phyloP scores from a whole-genome alignment of 495 filamentous ascomycete species.

The Aspergillus leporis region DNA sequence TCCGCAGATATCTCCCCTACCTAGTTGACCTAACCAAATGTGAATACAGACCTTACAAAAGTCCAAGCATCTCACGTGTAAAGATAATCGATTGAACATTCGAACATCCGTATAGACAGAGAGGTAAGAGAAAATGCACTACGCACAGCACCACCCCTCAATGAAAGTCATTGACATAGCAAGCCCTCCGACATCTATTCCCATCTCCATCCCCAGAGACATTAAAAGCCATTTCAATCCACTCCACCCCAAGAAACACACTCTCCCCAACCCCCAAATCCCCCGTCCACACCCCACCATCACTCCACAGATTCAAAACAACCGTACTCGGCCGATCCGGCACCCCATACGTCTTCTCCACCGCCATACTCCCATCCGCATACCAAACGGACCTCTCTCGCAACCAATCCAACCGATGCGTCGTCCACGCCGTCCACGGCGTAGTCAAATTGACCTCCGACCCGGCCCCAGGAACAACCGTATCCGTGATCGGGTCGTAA shows the following conservation, averaged over 20 bases:
- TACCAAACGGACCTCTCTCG: constrained; percentile 64
- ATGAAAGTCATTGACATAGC: not conserved
- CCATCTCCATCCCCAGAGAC: constrained; percentile 18
- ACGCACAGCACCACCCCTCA: no score
- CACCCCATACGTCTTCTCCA: constrained; percentile 61
- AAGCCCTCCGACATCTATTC: not conserved
- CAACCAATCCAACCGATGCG: constrained; percentile 73
- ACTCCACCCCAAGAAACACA: constrained; percentile 70
- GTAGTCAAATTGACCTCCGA: constrained; percentile 32
- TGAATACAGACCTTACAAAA: not conserved
- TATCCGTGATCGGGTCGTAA: constrained; percentile 37
- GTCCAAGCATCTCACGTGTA: not conserved
- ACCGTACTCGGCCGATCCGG: constrained; percentile 60
- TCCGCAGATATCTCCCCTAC: no score
- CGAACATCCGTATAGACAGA: not conserved
- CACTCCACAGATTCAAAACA: constrained; percentile 74
- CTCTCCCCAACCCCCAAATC: constrained; percentile 61
- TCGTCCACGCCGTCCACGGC: constrained; percentile 67
- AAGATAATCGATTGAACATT: not conserved
- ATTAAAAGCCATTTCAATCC: constrained; percentile 74
- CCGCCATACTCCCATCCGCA: constrained; percentile 57
- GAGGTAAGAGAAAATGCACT: not conserved
- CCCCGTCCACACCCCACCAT: constrained; percentile 72
- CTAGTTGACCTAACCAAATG: no score
- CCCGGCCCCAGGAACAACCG: constrained; percentile 38